Percentiles rank a stretch among this genome's conserved stretches.
Evolutionary conservation across 73 alveolate genomes (phyloP).

Genomic region (Tetrahymena borealis): DNA sequence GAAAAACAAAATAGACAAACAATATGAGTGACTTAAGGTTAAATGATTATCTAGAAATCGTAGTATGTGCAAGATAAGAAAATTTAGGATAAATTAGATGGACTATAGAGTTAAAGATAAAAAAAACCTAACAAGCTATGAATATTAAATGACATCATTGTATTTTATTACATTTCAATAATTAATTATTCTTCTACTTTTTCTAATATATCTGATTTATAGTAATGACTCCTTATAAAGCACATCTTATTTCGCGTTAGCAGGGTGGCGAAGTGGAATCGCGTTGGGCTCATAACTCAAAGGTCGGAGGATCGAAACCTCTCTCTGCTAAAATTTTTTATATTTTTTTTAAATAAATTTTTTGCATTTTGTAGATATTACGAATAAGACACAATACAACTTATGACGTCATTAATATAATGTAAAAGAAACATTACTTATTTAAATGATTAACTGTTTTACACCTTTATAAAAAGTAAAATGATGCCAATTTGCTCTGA

Average conservation of each 20-base stretch:
- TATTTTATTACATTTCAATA: neutral
- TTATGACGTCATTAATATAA: no score
- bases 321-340: slow-evolving; percentile 65
- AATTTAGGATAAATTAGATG: neutral
- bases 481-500: no score
- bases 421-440: no score
- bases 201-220: neutral
- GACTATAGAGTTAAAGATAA: neutral
- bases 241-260: slow-evolving; percentile 1
- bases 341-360: neutral
- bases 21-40: no score
- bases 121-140: neutral
- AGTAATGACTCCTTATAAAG: neutral
- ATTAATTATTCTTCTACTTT: neutral
- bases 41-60: no score
- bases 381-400: no score
- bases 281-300: slow-evolving; percentile 99
- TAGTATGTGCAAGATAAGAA: neutral
- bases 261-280: slow-evolving; percentile 99
- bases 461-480: no score
- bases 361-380: neutral
- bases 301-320: slow-evolving; percentile 99
- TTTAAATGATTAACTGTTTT: no score
- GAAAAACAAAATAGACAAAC: no score
- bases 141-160: neutral